Percentiles rank a stretch among this genome's conserved stretches.
Conservation (phyloP, 2,329 filamentous ascomycete genomes). For the Diaporthe humulicola region DNA sequence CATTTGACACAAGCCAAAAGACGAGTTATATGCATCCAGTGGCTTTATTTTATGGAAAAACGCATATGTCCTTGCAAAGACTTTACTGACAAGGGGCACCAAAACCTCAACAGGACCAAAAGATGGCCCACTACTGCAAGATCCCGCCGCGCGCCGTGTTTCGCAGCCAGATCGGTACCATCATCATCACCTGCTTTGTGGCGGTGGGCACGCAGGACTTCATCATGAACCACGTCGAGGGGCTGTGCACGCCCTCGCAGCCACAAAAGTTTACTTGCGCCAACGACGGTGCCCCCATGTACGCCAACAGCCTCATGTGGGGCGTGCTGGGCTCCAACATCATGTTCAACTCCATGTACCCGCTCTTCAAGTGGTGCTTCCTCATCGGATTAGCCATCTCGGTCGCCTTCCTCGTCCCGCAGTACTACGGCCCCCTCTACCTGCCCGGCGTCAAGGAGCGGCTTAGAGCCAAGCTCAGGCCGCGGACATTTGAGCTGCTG, state of each 20-base stretch:
- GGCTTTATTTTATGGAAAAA: too few relatives aligned
- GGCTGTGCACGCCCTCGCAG: slow-evolving; percentile 48
- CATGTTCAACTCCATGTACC: slow-evolving; percentile 58
- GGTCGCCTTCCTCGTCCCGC: slow-evolving; percentile 52
- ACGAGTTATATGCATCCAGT: neutral
- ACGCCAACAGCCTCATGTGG: slow-evolving; percentile 52
- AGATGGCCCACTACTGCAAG: slow-evolving; percentile 58
- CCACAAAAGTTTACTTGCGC: slow-evolving; percentile 44
- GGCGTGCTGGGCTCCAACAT: slow-evolving; percentile 51
- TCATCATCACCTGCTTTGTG: slow-evolving; percentile 57
- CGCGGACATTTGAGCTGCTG: slow-evolving; percentile 49
- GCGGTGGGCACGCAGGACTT: slow-evolving; percentile 57
- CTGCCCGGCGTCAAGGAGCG: slow-evolving; percentile 51
- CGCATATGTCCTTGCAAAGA: neutral
- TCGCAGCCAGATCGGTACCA: slow-evolving; percentile 58
- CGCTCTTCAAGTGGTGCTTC: slow-evolving; percentile 60
- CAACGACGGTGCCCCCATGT: slow-evolving; percentile 46
- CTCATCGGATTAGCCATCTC: slow-evolving; percentile 54
- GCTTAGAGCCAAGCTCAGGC: slow-evolving; percentile 48
- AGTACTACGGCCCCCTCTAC: slow-evolving; percentile 52
- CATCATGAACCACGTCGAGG: slow-evolving; percentile 54
- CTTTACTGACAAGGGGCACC: neutral
- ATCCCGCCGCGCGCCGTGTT: slow-evolving; percentile 57
- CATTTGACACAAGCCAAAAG: too few relatives aligned
- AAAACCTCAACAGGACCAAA: slow-evolving; percentile 51